Evolutionary conservation across 768 basidiomycete genomes (phyloP).

Genomic region (Pleurotus eryngii): DNA sequence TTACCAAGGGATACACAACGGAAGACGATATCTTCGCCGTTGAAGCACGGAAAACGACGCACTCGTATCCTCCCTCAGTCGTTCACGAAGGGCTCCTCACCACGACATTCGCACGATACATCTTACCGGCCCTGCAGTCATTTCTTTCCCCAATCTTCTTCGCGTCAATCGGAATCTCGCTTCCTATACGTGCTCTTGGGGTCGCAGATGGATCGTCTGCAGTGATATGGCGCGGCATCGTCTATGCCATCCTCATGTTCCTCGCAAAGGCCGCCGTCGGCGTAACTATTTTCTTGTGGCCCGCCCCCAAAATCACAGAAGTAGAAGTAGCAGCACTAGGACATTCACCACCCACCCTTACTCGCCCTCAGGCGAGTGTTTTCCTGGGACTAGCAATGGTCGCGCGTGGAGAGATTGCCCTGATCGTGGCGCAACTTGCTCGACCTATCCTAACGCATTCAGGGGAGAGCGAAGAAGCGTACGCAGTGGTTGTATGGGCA

Average conservation of each 20-base stretch:
- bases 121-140: conserved; percentile 34
- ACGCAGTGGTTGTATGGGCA: conserved; percentile 56
- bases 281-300: conserved; percentile 38
- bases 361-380: conserved; percentile 5
- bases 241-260: conserved; percentile 54
- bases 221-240: conserved; percentile 24
- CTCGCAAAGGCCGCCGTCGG: conserved; percentile 51
- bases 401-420: conserved; percentile 65
- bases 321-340: neutral
- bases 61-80: neutral
- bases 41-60: neutral
- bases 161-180: conserved; percentile 56
- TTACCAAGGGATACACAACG: neutral
- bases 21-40: neutral
- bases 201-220: conserved; percentile 36
- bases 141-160: conserved; percentile 66
- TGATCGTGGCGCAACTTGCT: conserved; percentile 53
- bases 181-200: conserved; percentile 43
- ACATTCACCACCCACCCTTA: neutral
- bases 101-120: conserved; percentile 30
- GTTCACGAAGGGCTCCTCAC: conserved; percentile 7
- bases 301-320: conserved; percentile 8
- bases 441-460: conserved; percentile 23
- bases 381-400: conserved; percentile 60
- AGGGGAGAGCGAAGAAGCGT: conserved; percentile 34